These are phyloP conservation scores for Pseudocercospora fuligena DNA, from an alignment of 2,329 filamentous ascomycete species.

Conservation along the genomic window DNA sequence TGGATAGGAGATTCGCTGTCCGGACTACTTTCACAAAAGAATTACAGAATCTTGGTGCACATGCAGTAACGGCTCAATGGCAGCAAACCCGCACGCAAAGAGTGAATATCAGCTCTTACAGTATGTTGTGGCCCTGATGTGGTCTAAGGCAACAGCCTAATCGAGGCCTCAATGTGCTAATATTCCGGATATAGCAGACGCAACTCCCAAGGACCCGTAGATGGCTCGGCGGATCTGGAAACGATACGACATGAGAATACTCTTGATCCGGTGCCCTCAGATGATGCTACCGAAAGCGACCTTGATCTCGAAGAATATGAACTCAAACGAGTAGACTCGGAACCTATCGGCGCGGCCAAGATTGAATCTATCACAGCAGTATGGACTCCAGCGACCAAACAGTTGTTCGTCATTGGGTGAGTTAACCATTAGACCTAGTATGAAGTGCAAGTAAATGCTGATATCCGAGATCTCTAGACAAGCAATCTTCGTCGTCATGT, in stretches of 20 bases:
- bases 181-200: constrained; percentile 1
- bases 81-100: not conserved
- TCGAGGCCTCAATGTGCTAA: not conserved
- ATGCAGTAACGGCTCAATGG: not conserved
- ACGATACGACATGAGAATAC: not conserved
- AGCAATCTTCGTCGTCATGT: constrained; percentile 10
- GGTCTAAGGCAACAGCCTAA: not conserved
- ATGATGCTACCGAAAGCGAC: not conserved
- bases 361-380: constrained; percentile 7
- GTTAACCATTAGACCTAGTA: not conserved
- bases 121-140: not conserved
- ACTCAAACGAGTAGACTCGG: not conserved
- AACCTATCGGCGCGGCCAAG: constrained; percentile 4
- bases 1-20: not conserved
- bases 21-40: not conserved
- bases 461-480: not conserved
- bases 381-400: constrained; percentile 1
- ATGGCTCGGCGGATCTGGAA: constrained; percentile 6
- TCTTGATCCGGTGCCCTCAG: not conserved
- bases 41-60: not conserved
- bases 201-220: not conserved
- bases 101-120: constrained; percentile 7
- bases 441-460: too few species aligned
- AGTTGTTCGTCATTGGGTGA: not conserved
- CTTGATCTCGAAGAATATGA: constrained; percentile 8